Percentiles rank a stretch among this genome's conserved stretches.
Conservation (phyloP, 2,329 filamentous ascomycete species). For the Paecilomyces niveus region DNA sequence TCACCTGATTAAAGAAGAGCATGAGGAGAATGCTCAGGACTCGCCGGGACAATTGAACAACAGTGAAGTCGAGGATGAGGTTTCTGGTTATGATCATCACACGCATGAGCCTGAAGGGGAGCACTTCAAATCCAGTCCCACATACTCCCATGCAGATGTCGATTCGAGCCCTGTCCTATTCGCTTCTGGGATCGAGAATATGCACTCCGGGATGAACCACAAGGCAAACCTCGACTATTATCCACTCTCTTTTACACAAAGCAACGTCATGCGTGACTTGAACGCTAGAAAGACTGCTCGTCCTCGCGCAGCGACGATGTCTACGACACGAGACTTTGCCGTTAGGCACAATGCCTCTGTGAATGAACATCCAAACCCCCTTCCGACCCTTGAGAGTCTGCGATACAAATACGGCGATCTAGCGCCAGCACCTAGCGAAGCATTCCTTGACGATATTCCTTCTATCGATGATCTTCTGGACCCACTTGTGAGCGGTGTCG, state of each 20-base stretch:
- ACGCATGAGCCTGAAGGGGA: background rate
- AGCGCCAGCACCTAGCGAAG: background rate
- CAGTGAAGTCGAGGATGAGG: background rate
- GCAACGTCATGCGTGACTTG: background rate
- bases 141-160: background rate
- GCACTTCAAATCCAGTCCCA: background rate
- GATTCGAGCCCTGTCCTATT: background rate
- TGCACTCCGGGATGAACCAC: background rate
- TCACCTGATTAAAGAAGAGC: background rate
- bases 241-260: background rate
- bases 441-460: background rate
- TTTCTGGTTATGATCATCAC: background rate
- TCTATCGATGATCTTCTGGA: slow-evolving; percentile 4
- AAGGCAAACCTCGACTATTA: background rate
- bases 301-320: background rate
- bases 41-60: background rate
- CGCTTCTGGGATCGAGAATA: background rate
- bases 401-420: background rate
- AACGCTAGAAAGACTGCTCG: background rate
- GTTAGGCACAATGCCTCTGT: background rate
- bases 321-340: background rate
- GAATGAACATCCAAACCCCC: background rate
- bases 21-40: background rate
- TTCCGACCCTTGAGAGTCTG: background rate
- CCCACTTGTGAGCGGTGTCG: slow-evolving; percentile 2